A percentile compares a stretch with the other conserved stretches of the same genome.
phyloP scores from a whole-genome alignment of 805 yeast genomes.

The Hagleromyces aurorensis region DNA sequence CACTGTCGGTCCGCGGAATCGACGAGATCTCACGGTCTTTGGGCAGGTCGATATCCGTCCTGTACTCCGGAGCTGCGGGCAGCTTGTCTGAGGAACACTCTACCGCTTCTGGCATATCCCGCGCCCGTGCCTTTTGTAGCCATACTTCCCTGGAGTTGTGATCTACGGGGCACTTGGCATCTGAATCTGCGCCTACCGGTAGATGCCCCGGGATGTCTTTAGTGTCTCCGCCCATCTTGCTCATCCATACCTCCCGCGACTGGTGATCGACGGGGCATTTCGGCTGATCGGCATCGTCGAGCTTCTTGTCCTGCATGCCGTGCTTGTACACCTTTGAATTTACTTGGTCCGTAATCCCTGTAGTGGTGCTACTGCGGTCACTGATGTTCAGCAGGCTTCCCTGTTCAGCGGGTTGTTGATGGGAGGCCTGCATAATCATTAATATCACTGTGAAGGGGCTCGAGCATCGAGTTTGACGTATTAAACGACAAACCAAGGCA shows the following conservation, averaged over 20 bases:
- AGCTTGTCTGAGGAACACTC: constrained; percentile 42
- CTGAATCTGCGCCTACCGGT: constrained; percentile 4
- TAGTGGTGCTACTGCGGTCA: no score
- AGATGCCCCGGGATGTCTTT: constrained; percentile 1
- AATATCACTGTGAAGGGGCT: no score
- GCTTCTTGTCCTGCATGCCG: neutral
- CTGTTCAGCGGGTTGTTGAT: no score
- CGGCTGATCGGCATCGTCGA: constrained; percentile 15
- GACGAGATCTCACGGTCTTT: constrained; percentile 71
- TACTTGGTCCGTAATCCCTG: no score
- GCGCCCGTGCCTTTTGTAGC: constrained; percentile 31
- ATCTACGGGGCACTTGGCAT: constrained; percentile 57
- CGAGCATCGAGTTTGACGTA: no score
- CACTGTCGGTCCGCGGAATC: constrained; percentile 69
- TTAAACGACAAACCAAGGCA: no score
- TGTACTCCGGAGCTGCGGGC: constrained; percentile 21
- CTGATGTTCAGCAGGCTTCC: no score
- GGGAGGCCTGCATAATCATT: no score
- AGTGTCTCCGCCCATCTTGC: constrained; percentile 25
- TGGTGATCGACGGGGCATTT: constrained; percentile 65
- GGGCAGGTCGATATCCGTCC: constrained; percentile 42
- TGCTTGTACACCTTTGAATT: no score
- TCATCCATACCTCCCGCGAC: constrained; percentile 54
- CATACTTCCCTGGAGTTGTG: constrained; percentile 52
- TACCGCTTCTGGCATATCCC: constrained; percentile 17